Percentiles rank a stretch among this genome's conserved stretches.
phyloP scores from a whole-genome alignment of 805 yeast genomes.

The Saitoella complicata region DNA sequence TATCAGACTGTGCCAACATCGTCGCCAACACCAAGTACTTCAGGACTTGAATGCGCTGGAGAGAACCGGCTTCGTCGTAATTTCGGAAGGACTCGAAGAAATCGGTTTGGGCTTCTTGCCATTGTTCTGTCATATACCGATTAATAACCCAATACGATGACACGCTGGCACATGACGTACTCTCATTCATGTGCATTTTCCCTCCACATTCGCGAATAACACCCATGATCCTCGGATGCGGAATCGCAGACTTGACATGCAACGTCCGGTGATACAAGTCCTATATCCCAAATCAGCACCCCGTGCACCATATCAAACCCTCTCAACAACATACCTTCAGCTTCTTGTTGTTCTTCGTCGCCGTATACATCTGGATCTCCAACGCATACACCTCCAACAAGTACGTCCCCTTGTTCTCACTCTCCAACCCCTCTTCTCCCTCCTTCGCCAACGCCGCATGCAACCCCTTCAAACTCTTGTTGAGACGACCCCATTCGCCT shows the following conservation, averaged over 20 bases:
- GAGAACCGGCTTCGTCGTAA: constrained; percentile 52
- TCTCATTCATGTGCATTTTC: constrained; percentile 41
- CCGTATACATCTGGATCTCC: constrained; percentile 40
- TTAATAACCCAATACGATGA: no score
- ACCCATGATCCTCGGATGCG: constrained; percentile 62
- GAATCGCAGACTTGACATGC: constrained; percentile 42
- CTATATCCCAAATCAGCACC: constrained; percentile 9
- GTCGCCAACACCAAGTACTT: constrained; percentile 47
- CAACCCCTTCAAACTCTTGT: constrained; percentile 7
- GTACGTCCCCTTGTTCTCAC: constrained; percentile 16
- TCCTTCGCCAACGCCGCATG: constrained; percentile 13
- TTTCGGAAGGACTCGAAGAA: constrained; percentile 42
- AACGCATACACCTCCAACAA: constrained; percentile 50
- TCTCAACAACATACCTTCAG: no score
- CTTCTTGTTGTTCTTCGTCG: constrained; percentile 22
- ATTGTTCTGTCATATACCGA: no score
- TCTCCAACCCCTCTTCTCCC: constrained; percentile 13
- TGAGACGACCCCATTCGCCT: constrained; percentile 12
- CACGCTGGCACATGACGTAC: no score
- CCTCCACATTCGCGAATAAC: constrained; percentile 68
- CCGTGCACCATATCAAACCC: background rate
- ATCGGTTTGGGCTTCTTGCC: constrained; percentile 37
- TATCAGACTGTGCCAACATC: constrained; percentile 38
- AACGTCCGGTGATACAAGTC: constrained; percentile 34
- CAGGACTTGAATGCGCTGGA: constrained; percentile 39